Evolutionary conservation across 306 rosid species (phyloP).

Genomic region (Potentilla sterilis): DNA sequence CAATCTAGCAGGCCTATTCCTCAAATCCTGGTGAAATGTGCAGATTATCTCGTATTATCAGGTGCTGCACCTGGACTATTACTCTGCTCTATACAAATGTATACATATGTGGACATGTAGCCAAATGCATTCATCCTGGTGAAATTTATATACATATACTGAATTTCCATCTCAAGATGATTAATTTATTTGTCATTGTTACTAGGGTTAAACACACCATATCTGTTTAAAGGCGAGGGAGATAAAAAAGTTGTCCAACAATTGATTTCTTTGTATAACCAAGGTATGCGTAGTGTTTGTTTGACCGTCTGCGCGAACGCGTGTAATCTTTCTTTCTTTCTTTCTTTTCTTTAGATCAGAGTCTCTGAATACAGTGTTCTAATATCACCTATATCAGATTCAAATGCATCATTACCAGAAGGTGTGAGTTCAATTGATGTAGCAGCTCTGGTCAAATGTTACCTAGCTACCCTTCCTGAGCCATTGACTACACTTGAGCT

Average conservation of each 20-base stretch:
- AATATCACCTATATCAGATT: conserved; percentile 46
- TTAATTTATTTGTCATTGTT: conserved; percentile 6
- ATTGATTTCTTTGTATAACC: conserved; percentile 79
- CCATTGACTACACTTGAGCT: conserved; percentile 84
- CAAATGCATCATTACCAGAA: conserved; percentile 71
- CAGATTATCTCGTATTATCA: conserved; percentile 86
- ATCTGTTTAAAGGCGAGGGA: conserved; percentile 81
- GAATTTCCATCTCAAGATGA: background rate
- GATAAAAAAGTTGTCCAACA: conserved; percentile 77
- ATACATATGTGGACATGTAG: background rate
- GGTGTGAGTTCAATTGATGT: conserved; percentile 75
- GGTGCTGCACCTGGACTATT: conserved; percentile 47
- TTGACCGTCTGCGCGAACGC: background rate
- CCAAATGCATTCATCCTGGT: background rate
- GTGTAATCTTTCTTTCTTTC: background rate
- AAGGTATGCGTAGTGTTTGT: conserved; percentile 44
- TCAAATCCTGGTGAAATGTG: conserved; percentile 70
- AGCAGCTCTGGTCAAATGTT: conserved; percentile 81
- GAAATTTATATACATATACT: background rate
- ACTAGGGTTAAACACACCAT: conserved; percentile 71
- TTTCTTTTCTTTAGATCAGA: conserved; percentile 22
- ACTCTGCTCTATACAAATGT: conserved; percentile 11
- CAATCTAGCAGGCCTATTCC: conserved; percentile 76
- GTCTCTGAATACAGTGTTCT: conserved; percentile 21
- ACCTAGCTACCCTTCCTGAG: conserved; percentile 94